phyloP scores from a whole-genome alignment of 2,329 filamentous ascomycete genomes.

The Dryadomyces quercus-mongolicae region DNA sequence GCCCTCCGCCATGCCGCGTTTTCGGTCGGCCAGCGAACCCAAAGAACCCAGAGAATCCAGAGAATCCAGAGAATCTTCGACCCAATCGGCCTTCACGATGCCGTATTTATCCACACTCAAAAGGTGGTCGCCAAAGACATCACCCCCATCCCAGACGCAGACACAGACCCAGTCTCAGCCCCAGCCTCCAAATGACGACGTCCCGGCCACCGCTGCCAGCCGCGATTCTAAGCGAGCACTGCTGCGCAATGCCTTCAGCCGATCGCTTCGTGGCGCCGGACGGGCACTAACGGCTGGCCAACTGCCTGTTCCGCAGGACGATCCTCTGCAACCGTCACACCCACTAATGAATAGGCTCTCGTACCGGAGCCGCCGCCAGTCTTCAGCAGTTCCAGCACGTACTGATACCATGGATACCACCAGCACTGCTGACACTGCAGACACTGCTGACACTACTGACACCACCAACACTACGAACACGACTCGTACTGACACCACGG shows the following conservation, averaged over 20 bases:
- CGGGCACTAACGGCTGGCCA: constrained; percentile 1
- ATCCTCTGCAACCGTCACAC: neutral
- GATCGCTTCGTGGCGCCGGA: constrained; percentile 12
- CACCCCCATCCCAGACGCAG: constrained; percentile 11
- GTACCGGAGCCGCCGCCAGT: neutral
- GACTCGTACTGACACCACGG: neutral
- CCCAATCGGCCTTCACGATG: constrained; percentile 13
- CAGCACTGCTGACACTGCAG: neutral
- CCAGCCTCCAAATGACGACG: neutral
- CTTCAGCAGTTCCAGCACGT: neutral
- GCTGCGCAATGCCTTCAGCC: constrained; percentile 17
- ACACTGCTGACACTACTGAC: neutral
- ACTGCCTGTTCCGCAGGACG: neutral
- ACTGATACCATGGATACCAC: neutral
- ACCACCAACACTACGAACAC: neutral
- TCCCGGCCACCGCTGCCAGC: neutral
- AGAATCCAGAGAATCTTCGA: neutral
- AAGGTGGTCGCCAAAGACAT: constrained; percentile 5
- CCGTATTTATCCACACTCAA: constrained; percentile 20
- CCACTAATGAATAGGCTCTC: neutral
- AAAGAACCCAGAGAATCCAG: neutral
- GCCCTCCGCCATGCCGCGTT: neutral
- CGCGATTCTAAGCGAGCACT: constrained; percentile 15
- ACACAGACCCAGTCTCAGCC: neutral
- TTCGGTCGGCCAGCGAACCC: neutral